Base-by-base conservation (phyloP, 169 alveolate genomes). In the Plasmodium berghei region DNA sequence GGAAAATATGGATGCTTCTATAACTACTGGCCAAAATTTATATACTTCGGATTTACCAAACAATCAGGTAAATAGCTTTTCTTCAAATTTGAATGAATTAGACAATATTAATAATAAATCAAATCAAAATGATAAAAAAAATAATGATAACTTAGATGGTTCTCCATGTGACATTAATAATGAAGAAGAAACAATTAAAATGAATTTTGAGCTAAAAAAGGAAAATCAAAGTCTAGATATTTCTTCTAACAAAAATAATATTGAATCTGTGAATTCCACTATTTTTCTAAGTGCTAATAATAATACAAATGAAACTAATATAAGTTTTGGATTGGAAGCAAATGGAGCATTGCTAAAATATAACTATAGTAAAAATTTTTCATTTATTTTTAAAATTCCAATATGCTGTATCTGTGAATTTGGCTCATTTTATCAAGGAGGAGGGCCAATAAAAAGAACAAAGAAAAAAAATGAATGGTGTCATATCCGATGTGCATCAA, bases 391-490 rank as follows among this genome's bases (percentile, higher is more conserved):
- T 87, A 72, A 64, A 67, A 72, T 94, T 6, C 96, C 96, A 22
- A 86, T 92, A 14, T 94, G 96, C 54, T 73, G 93, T 16, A 88
- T 94, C 59, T 94, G 96, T 54, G 95, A 94, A 46, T 94, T 94
- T 67, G 95, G 90, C 73, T 93, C 95, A 6, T 92, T 83, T 73
- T 89, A 87, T 87, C 86, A 93, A 24, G 96, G 95, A 5, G 96
- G 96, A 1, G 96, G 96, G 1, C 96, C 96, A 1, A 92, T 92
- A 80, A 92, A 92, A 62, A 87, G 94, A 59, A 94, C 96, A 2
- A 87, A 90, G 4, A 92, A 92, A 56, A 86, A 88, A 55, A 94
- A 94, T 20, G 85, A 93, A 34, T 94, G 96, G 96, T 94, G 94
- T 3, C 96, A 94, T 62, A 86, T 94, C n/a, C 89, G 93, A 9